phyloP scores from a whole-genome alignment of 2,329 filamentous ascomycete species.

The Ophiostoma pallidulum region DNA sequence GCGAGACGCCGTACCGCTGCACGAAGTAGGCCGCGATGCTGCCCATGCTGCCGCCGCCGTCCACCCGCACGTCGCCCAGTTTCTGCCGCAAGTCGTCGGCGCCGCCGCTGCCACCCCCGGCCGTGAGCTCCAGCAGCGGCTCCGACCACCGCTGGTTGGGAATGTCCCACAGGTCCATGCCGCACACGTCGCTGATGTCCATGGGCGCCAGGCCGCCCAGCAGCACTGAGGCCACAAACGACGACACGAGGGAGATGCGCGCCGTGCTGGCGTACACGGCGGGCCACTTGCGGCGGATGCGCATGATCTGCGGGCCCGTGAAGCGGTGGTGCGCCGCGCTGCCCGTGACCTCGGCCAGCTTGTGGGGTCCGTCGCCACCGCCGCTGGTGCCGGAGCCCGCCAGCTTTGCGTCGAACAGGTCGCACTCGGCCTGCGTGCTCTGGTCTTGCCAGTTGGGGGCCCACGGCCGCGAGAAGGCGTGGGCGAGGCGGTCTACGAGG shows the following conservation, averaged over 20 bases:
- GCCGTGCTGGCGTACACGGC: constrained; percentile 71
- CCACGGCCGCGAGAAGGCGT: constrained; percentile 71
- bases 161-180: constrained; percentile 96
- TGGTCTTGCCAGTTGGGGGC: constrained; percentile 98
- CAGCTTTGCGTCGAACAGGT: constrained; percentile 69
- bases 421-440: constrained; percentile 86
- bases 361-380: constrained; percentile 48
- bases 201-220: constrained; percentile 78
- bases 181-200: constrained; percentile 89
- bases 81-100: constrained; percentile 61
- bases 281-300: constrained; percentile 71
- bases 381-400: not conserved
- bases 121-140: constrained; percentile 63
- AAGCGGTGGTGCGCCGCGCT: constrained; percentile 96
- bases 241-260: constrained; percentile 88
- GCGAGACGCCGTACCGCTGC: constrained; percentile 64
- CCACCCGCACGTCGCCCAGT: constrained; percentile 68
- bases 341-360: constrained; percentile 71
- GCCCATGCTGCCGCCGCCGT: constrained; percentile 74
- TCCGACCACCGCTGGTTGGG: constrained; percentile 63
- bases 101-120: constrained; percentile 50
- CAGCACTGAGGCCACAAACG: constrained; percentile 86
- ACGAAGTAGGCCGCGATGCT: constrained; percentile 70
- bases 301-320: constrained; percentile 92
- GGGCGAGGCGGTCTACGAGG: constrained; percentile 62